A percentile compares a stretch with the other conserved stretches of the same genome.
Conservation (phyloP, 1,284 basidiomycete genomes). For the Apiotrichum porosum region DNA sequence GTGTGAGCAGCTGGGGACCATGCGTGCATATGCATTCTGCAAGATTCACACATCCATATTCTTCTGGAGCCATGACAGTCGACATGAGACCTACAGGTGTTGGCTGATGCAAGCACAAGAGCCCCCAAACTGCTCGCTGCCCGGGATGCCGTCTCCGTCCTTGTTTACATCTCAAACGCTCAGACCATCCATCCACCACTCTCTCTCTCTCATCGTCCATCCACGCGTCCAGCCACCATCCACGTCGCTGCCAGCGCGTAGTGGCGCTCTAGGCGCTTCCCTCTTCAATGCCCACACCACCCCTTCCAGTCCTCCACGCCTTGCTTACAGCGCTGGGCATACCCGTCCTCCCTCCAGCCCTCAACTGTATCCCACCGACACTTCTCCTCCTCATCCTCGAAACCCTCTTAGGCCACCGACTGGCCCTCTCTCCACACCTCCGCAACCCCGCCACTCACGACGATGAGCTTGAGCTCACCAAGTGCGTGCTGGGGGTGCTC, state of each 20-base stretch:
- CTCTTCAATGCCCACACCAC: conserved; percentile 26
- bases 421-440: conserved; percentile 14
- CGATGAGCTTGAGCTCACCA: conserved; percentile 25
- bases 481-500: conserved; percentile 30
- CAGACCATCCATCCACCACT: neutral
- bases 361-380: conserved; percentile 21
- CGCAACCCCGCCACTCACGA: conserved; percentile 9
- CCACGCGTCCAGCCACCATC: neutral
- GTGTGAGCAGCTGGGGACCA: no score
- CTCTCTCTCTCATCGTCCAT: no score
- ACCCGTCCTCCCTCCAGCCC: conserved; percentile 18
- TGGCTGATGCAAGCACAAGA: neutral
- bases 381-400: conserved; percentile 32
- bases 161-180: neutral
- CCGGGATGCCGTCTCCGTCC: no score
- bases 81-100: no score
- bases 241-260: no score
- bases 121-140: no score
- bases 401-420: conserved; percentile 12
- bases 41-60: no score
- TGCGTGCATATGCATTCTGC: no score
- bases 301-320: conserved; percentile 23
- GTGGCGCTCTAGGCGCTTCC: neutral
- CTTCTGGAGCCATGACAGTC: no score
- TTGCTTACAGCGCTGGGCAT: conserved; percentile 22